A percentile compares a stretch with the other conserved stretches of the same genome.
Conservation (phyloP, 352 stramenopile species). For the Lagenidium sp. region DNA sequence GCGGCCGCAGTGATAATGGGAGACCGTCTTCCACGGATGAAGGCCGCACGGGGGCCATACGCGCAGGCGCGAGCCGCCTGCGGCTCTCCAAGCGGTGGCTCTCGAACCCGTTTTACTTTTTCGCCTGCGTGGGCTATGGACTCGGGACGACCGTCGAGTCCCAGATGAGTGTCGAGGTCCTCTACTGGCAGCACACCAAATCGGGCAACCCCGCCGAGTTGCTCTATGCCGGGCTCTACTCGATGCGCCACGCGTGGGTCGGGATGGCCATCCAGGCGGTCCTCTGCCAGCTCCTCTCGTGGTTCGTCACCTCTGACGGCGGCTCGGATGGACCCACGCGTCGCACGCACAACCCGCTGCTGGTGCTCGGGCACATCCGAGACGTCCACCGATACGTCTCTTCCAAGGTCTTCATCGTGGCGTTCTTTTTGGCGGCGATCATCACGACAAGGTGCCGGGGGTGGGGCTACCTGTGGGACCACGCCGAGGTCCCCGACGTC, state of each 20-base stretch:
- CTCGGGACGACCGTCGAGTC: slow-evolving; percentile 2
- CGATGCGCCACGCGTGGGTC: slow-evolving; percentile 6
- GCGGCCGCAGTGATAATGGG: not conserved
- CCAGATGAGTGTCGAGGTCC: slow-evolving; percentile 5
- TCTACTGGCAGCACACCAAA: slow-evolving; percentile 1
- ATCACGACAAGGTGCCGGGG: not conserved
- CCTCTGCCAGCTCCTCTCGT: no score
- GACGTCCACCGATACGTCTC: not conserved
- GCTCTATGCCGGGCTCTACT: slow-evolving; percentile 2
- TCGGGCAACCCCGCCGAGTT: not conserved
- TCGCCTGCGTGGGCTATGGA: slow-evolving; percentile 1
- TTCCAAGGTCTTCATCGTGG: not conserved
- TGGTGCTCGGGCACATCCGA: no score
- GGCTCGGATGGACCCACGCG: no score
- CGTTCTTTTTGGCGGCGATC: not conserved
- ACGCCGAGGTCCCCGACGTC: not conserved
- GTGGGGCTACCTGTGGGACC: not conserved
- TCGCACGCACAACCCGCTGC: no score
- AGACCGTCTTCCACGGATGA: no score
- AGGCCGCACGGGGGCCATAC: no score
- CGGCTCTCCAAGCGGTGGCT: slow-evolving; percentile 3
- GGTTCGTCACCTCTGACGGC: no score
- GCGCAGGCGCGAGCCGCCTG: not conserved
- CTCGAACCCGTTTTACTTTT: slow-evolving; percentile 3
- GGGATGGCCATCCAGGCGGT: not conserved